A percentile compares a stretch with the other conserved stretches of the same genome.
phyloP scores from a whole-genome alignment of 1,284 basidiomycete genomes.

The Phellopilus nigrolimitatus region DNA sequence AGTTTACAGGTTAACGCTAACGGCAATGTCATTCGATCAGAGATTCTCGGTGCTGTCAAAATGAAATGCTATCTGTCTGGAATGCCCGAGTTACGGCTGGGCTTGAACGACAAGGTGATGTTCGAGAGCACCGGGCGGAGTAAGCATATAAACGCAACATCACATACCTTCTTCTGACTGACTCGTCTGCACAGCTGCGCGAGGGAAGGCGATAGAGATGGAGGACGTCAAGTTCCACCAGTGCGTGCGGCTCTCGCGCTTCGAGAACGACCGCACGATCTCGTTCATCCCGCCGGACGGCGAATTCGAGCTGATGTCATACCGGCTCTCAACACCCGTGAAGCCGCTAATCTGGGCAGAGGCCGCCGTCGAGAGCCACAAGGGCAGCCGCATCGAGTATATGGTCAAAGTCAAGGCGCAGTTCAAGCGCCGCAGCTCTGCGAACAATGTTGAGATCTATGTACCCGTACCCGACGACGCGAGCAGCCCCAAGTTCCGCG shows the following conservation, averaged over 20 bases:
- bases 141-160: slow-evolving; percentile 37
- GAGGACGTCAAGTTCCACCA: slow-evolving; percentile 99
- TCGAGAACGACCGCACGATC: slow-evolving; percentile 99
- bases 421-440: slow-evolving; percentile 94
- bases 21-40: slow-evolving; percentile 95
- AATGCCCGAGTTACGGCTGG: slow-evolving; percentile 96
- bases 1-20: slow-evolving; percentile 82
- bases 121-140: slow-evolving; percentile 96
- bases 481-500: slow-evolving; percentile 94
- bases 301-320: slow-evolving; percentile 98
- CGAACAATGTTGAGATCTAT: slow-evolving; percentile 98
- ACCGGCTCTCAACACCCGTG: slow-evolving; percentile 92
- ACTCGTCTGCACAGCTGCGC: slow-evolving; percentile 55
- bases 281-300: slow-evolving; percentile 99
- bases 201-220: slow-evolving; percentile 99
- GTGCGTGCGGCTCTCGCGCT: slow-evolving; percentile 97
- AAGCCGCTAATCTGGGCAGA: slow-evolving; percentile 99
- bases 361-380: slow-evolving; percentile 92
- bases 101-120: slow-evolving; percentile 99
- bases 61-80: slow-evolving; percentile 99
- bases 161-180: background rate
- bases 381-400: slow-evolving; percentile 92
- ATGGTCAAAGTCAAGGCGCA: slow-evolving; percentile 98
- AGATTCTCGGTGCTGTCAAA: slow-evolving; percentile 96
- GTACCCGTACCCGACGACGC: slow-evolving; percentile 98